Evolutionary conservation across 495 filamentous ascomycete genomes (phyloP), one percentile per base, ranked within the genome.

Genomic region (Aspergillus conjunctus): DNA sequence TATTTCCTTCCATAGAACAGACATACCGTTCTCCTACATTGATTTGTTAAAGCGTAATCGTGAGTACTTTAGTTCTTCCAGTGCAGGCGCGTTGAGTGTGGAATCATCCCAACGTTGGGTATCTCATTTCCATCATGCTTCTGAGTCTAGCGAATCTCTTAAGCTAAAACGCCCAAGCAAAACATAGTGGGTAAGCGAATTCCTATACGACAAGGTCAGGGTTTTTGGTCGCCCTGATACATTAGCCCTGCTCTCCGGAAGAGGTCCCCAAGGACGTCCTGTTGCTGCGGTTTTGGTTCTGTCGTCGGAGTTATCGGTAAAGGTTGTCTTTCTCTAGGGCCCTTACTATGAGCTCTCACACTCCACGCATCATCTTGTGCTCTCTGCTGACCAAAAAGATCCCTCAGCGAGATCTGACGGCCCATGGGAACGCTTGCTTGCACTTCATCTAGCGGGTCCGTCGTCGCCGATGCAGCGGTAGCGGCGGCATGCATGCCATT

Each of bases 351-450:
- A 41, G 78, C 78, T 21, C 71, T 72, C 11, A 80, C 74, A 61
- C 75, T 81, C 77, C 78, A 83, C 10, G 63, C 80, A 60, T 80
- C 75, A 65, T 85, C 81, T 49, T 80, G 72, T 17, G 76, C 74
- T 20, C 81, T 72, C 65, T 85, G 81, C 60, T 82, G 80, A 7
- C 81, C 81, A 60, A 86, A 85, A 0, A 85, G 58, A 63, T 86
- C 80, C 58, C 81, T 75, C 18, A 86, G 64, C 10, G 78, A 81
- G 2, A 85, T 68, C 64, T 84, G 80, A 9, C 81, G 71, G 1
- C 79, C 81, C 81, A 83, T 84, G 2, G 80, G 71, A 45, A 73
- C 77, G 53, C 74, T 75, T 15, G 55, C 52, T 49, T 76, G 68
- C 8, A 72, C 58, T 46, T 77, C 72, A 21, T 78, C 67, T 22